Percentiles rank a stretch among this genome's conserved stretches.
These are phyloP conservation scores for Tillandsia leiboldiana DNA, from an alignment of 176 grass and related monocot species.

Conservation along the genomic window DNA sequence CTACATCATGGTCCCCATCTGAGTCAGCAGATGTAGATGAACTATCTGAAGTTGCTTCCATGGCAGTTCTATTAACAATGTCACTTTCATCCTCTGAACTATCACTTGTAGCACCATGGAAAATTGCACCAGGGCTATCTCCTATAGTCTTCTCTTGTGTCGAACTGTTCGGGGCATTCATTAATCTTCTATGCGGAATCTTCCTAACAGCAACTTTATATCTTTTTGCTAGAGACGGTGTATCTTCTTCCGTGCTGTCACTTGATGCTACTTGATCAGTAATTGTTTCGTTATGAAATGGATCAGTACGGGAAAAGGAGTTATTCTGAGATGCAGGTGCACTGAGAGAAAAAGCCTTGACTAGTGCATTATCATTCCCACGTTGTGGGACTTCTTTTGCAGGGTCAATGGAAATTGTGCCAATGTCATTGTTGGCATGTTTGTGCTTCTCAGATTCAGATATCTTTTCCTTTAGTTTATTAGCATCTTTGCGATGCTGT, in stretches of 20 bases:
- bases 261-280: conserved; percentile 21
- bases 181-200: conserved; percentile 36
- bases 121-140: conserved; percentile 18
- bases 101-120: conserved; percentile 29
- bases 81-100: conserved; percentile 41
- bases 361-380: conserved; percentile 20
- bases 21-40: conserved; percentile 41
- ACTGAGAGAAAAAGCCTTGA: conserved; percentile 27
- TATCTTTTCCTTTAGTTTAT: conserved; percentile 19
- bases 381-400: conserved; percentile 13
- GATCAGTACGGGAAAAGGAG: neutral
- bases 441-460: conserved; percentile 23
- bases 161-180: conserved; percentile 16
- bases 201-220: conserved; percentile 52
- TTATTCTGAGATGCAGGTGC: conserved; percentile 1
- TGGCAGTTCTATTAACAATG: conserved; percentile 12
- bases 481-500: conserved; percentile 24
- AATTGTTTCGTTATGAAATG: neutral
- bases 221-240: conserved; percentile 24
- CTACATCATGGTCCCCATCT: conserved; percentile 30
- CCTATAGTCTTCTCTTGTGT: conserved; percentile 22
- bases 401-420: conserved; percentile 3
- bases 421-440: conserved; percentile 22
- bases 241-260: conserved; percentile 49
- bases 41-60: conserved; percentile 23